A percentile compares a stretch with the other conserved stretches of the same genome.
phyloP scores from a whole-genome alignment of 805 yeast genomes.

The Spathaspora hagerdaliae region DNA sequence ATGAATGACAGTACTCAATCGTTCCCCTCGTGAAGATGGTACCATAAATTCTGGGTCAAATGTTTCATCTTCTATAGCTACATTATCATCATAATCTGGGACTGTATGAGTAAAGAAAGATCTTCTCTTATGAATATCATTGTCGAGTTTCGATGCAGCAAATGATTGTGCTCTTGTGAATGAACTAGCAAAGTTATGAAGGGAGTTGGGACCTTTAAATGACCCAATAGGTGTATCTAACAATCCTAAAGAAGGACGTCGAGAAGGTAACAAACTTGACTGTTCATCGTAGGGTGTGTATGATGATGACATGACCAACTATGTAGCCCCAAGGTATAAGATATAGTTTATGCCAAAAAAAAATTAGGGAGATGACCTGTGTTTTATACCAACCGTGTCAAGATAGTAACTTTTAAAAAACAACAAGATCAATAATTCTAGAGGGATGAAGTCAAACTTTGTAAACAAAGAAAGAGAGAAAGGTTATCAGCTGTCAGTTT shows the following conservation, averaged over 20 bases:
- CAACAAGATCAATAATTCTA: no score
- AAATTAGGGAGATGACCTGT: no score
- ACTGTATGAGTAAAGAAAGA: constrained; percentile 45
- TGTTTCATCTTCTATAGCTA: constrained; percentile 46
- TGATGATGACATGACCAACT: no score
- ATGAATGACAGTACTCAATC: constrained; percentile 54
- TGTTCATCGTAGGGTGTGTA: constrained; percentile 1
- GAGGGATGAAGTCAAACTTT: no score
- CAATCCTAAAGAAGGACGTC: constrained; percentile 16
- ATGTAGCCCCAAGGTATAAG: no score
- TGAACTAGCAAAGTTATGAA: constrained; percentile 77
- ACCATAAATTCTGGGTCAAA: constrained; percentile 67
- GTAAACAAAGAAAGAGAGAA: no score
- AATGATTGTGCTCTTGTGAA: constrained; percentile 73
- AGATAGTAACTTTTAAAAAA: no score
- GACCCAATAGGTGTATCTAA: constrained; percentile 38
- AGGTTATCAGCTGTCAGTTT: no score
- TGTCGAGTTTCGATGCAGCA: constrained; percentile 45
- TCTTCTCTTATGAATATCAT: constrained; percentile 54
- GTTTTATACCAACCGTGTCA: no score
- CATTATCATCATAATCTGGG: constrained; percentile 22
- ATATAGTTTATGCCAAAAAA: no score
- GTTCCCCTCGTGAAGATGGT: constrained; percentile 61
- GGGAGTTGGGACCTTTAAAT: constrained; percentile 61
- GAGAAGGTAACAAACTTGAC: constrained; percentile 7